phyloP scores from a whole-genome alignment of 805 yeast species.

The Saturnispora bothae region DNA sequence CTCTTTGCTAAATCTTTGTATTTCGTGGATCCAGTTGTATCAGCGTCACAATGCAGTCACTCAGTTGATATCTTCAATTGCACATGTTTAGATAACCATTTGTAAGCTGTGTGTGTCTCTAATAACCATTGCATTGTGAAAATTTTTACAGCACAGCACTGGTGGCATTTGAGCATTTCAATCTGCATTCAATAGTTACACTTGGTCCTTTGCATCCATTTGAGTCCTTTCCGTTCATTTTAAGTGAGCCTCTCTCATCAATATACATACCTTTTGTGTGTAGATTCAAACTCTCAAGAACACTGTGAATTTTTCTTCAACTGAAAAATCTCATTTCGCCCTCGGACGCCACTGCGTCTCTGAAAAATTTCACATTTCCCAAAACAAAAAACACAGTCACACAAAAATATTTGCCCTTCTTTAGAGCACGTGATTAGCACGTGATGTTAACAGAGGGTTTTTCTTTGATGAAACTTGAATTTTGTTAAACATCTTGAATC shows the following conservation, averaged over 20 bases:
- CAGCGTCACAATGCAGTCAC: too few relatives aligned
- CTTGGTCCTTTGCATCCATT: not conserved
- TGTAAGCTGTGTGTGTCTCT: too few relatives aligned
- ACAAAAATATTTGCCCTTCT: not conserved
- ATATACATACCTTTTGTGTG: conserved; percentile 1
- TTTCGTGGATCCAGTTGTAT: too few relatives aligned
- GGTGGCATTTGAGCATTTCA: too few relatives aligned
- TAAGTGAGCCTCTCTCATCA: not conserved
- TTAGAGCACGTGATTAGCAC: conserved; percentile 2
- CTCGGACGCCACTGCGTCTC: not conserved
- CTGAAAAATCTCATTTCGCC: conserved; percentile 4
- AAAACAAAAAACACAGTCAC: conserved; percentile 5
- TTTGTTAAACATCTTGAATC: too few relatives aligned
- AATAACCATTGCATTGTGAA: too few relatives aligned
- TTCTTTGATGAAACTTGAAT: not conserved
- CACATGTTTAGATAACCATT: too few relatives aligned
- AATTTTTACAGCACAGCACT: too few relatives aligned
- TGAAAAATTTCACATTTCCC: not conserved
- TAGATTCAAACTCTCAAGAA: not conserved
- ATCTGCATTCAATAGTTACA: too few relatives aligned
- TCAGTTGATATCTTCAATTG: too few relatives aligned
- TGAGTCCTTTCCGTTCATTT: not conserved
- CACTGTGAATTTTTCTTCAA: not conserved
- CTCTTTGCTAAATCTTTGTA: too few relatives aligned
- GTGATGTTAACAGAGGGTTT: not conserved